phyloP scores from a whole-genome alignment of 306 rosid genomes.

The Dryas alaskensis region DNA sequence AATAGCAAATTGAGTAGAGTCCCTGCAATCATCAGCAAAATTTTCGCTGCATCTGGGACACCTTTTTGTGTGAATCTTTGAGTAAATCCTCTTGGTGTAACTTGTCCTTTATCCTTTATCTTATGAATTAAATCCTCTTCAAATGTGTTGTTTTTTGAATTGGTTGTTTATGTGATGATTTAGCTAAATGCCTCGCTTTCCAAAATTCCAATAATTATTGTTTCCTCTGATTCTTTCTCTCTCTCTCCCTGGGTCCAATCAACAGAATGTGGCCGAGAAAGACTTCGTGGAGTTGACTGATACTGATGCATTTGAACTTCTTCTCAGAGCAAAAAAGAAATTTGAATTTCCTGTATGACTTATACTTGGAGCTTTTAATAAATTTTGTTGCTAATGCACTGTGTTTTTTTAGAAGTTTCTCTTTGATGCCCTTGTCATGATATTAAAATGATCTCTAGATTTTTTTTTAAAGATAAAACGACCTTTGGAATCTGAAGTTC shows the following conservation, averaged over 20 bases:
- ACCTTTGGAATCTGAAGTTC: background rate
- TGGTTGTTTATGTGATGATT: background rate
- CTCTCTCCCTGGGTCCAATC: conserved; percentile 25
- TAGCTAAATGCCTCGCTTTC: background rate
- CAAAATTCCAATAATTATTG: background rate
- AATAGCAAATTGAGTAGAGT: background rate
- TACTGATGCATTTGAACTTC: conserved; percentile 83
- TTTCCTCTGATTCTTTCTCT: conserved; percentile 13
- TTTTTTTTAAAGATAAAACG: background rate
- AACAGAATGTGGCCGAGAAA: conserved; percentile 74
- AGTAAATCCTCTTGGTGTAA: conserved; percentile 34
- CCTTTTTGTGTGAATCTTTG: background rate
- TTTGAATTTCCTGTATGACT: conserved; percentile 84
- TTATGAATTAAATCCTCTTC: conserved; percentile 27
- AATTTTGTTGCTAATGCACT: background rate
- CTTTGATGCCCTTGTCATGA: too few relatives aligned
- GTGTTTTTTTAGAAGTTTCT: background rate
- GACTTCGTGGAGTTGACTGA: conserved; percentile 81
- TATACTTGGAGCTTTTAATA: background rate
- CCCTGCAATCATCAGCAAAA: background rate
- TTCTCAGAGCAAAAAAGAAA: conserved; percentile 71
- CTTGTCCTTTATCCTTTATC: conserved; percentile 17
- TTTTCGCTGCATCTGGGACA: background rate
- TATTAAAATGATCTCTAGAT: background rate
- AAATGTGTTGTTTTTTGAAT: background rate